These are phyloP conservation scores for Exophiala calicioides DNA, from an alignment of 2,329 filamentous ascomycete genomes.

Conservation along the genomic window DNA sequence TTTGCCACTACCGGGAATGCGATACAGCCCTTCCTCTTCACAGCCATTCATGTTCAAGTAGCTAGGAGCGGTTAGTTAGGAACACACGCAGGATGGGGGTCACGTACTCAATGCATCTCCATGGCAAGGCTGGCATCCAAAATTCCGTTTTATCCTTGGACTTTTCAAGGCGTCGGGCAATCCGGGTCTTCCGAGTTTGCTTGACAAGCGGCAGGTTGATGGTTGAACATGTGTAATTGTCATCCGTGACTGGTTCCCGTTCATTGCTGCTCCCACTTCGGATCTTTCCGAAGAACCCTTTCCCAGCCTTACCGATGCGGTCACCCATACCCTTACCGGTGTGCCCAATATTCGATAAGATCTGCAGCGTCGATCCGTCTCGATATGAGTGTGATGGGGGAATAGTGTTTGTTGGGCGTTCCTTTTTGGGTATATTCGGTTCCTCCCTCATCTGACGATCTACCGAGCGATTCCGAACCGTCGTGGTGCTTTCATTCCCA, in stretches of 20 bases:
- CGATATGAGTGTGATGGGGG: conserved; percentile 53
- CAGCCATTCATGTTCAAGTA: conserved; percentile 94
- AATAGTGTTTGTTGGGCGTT: conserved; percentile 20
- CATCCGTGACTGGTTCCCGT: conserved; percentile 71
- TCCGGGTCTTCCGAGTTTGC: conserved; percentile 86
- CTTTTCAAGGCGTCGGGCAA: conserved; percentile 83
- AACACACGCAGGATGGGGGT: neutral
- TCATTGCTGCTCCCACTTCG: conserved; percentile 69
- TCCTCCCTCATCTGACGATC: conserved; percentile 56
- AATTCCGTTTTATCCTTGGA: conserved; percentile 96
- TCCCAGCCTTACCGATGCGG: conserved; percentile 69
- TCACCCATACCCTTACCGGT: conserved; percentile 74
- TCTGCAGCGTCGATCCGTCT: conserved; percentile 61
- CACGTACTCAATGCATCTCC: conserved; percentile 83
- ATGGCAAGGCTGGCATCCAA: conserved; percentile 96
- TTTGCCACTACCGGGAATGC: conserved; percentile 84
- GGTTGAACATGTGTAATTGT: conserved; percentile 80
- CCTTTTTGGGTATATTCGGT: conserved; percentile 14
- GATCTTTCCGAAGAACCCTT: conserved; percentile 79
- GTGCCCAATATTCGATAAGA: conserved; percentile 73
- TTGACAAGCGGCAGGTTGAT: conserved; percentile 85
- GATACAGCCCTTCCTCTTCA: conserved; percentile 90
- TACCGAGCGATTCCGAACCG: conserved; percentile 69
- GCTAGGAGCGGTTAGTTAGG: conserved; percentile 39
- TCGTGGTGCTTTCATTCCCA: conserved; percentile 66